A percentile compares a stretch with the other conserved stretches of the same genome.
phyloP scores from a whole-genome alignment of 108 stramenopile species.

The Cyclotella atomus region DNA sequence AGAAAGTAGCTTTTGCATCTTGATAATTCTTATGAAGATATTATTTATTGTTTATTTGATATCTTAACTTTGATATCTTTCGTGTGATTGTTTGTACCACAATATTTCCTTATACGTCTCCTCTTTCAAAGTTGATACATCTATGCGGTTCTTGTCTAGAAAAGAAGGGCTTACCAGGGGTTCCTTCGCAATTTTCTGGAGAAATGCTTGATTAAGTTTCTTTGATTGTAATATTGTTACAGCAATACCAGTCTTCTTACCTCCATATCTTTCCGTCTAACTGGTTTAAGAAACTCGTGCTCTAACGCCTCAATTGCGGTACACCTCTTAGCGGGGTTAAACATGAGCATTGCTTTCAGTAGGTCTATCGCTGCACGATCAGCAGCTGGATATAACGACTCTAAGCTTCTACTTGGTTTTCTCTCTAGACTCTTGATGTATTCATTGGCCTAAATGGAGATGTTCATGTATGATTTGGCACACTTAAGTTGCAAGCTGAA shows the following conservation, averaged over 20 bases:
- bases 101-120: constrained; percentile 79
- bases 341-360: constrained; percentile 91
- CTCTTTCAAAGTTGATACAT: constrained; percentile 70
- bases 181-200: constrained; percentile 32
- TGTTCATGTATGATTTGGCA: not conserved
- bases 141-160: constrained; percentile 68
- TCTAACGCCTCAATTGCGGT: constrained; percentile 93
- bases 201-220: not conserved
- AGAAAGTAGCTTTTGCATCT: constrained; percentile 18
- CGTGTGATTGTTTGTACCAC: constrained; percentile 62
- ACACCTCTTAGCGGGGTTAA: constrained; percentile 90
- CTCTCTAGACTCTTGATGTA: constrained; percentile 77
- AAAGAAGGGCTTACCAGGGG: constrained; percentile 74
- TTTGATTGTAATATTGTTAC: no score
- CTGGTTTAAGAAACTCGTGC: constrained; percentile 85
- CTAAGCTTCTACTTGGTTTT: constrained; percentile 58
- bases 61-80: constrained; percentile 2
- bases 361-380: constrained; percentile 87
- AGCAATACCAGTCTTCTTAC: no score
- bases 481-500: no score
- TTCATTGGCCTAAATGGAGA: constrained; percentile 54
- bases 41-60: not conserved
- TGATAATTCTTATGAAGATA: no score
- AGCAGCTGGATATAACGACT: constrained; percentile 78
- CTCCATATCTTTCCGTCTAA: constrained; percentile 69